Base-by-base conservation (phyloP, 2,329 filamentous ascomycete genomes). In the Ophiocordyceps australis region DNA sequence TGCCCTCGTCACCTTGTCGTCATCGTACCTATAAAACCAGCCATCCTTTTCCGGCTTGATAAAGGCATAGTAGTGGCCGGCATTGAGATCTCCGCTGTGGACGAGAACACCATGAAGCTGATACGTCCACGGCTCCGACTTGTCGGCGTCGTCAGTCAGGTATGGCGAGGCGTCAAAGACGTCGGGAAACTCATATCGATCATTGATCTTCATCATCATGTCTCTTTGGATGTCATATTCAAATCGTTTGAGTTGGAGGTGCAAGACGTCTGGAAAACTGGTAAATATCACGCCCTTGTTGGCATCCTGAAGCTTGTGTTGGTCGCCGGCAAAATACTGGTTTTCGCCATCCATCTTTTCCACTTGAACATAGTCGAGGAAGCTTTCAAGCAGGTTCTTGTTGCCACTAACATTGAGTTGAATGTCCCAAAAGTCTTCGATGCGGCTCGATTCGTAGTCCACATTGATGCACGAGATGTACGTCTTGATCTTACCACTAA, bases 391-490 rank as follows among this genome's bases (percentile, higher is more conserved):
- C 17, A 98, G 59, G 33, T 79, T 86, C 54, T 81, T 83, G 61
- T 93, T 94, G 17, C 83, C 85, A 34, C 79, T 78, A 26, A 98
- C 91, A 38, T 95, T 98, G 38, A 98, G 68, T 47, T 98, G 89
- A 32, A 98, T 81, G 46, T 98, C 89, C 89, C 89, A 98, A 49
- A 94, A 98, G 40, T 98, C 91, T 50, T 98, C 89, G 36, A 89
- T 71, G 33, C 86, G 71, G 33, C 85, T 93, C 14, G 83, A 94
- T 55, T 95, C 86, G 55, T 93, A 98, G 41, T 92, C 75, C 33
- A 98, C 91, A 48, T 98, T 89, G 48, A 98, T 94, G 56, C 91
- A 98, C 14, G 81, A 91, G 36, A 98, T 91, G 50, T 95, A 98
- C 1, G 89, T 98, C 57, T 95, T 95, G 50, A 91, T 85, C 54